phyloP scores from a whole-genome alignment of 495 filamentous ascomycete genomes.

The Lentithecium fluviatile region DNA sequence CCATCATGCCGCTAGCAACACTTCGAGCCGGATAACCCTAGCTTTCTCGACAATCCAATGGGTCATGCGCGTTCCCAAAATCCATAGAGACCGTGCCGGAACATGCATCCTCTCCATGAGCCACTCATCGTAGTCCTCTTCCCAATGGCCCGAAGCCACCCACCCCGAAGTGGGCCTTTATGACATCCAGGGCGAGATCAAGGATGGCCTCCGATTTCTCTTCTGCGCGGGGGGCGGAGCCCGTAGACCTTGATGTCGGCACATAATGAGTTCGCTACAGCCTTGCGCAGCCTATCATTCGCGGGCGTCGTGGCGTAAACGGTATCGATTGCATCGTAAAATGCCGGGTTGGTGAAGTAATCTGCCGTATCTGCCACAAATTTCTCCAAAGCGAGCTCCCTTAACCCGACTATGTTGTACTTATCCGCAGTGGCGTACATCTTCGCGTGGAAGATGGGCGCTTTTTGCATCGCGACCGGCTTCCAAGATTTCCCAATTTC shows the following conservation, averaged over 20 bases:
- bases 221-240: not conserved
- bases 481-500: not conserved
- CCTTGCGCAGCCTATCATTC: constrained; percentile 41
- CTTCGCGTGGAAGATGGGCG: constrained; percentile 34
- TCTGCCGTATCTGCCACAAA: constrained; percentile 36
- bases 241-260: not conserved
- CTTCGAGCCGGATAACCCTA: not conserved
- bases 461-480: not conserved
- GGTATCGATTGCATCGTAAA: constrained; percentile 40
- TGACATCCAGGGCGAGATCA: not conserved
- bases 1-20: too few species aligned
- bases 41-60: too few species aligned
- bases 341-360: constrained; percentile 37
- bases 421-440: constrained; percentile 50
- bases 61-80: too few species aligned
- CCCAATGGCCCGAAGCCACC: not conserved
- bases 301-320: constrained; percentile 40
- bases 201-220: not conserved
- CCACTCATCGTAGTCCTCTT: not conserved
- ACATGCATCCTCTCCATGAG: too few species aligned
- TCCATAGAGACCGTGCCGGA: too few species aligned
- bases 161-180: not conserved
- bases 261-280: constrained; percentile 24
- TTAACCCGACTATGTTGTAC: constrained; percentile 44
- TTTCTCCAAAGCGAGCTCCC: constrained; percentile 41